Conservation (phyloP, 768 basidiomycete genomes). For the Cyclocybe cylindracea region DNA sequence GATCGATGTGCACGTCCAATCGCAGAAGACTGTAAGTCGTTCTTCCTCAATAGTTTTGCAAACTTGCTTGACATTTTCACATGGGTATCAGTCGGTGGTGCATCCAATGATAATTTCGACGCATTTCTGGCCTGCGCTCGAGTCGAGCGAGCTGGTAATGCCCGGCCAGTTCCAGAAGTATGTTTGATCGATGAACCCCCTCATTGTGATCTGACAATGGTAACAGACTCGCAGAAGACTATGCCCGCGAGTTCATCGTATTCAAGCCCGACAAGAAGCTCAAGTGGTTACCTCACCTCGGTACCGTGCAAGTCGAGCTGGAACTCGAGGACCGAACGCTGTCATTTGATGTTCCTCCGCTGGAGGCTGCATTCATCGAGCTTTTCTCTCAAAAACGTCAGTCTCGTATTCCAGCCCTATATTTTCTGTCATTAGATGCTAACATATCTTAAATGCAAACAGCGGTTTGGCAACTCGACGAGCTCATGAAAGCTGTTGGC, state of each 20-base stretch:
- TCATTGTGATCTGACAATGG: neutral
- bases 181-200: conserved; percentile 22
- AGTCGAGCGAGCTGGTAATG: conserved; percentile 71
- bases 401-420: neutral
- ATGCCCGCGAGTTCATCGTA: conserved; percentile 72
- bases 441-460: neutral
- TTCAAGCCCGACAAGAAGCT: conserved; percentile 94
- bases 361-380: conserved; percentile 92
- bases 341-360: conserved; percentile 74
- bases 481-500: conserved; percentile 64
- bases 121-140: conserved; percentile 93
- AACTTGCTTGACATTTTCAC: neutral
- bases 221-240: conserved; percentile 69
- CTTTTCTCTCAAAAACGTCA: conserved; percentile 74
- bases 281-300: conserved; percentile 87
- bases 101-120: conserved; percentile 92
- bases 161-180: conserved; percentile 85
- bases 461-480: conserved; percentile 75
- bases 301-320: conserved; percentile 78
- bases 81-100: conserved; percentile 54
- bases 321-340: conserved; percentile 81
- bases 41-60: neutral
- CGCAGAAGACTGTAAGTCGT: conserved; percentile 59
- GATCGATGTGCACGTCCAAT: conserved; percentile 85
- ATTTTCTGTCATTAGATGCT: neutral